Evolutionary conservation across 2,329 filamentous ascomycete genomes (phyloP), one percentile per base, ranked within the genome.

Genomic region (Talaromyces funiculosus): DNA sequence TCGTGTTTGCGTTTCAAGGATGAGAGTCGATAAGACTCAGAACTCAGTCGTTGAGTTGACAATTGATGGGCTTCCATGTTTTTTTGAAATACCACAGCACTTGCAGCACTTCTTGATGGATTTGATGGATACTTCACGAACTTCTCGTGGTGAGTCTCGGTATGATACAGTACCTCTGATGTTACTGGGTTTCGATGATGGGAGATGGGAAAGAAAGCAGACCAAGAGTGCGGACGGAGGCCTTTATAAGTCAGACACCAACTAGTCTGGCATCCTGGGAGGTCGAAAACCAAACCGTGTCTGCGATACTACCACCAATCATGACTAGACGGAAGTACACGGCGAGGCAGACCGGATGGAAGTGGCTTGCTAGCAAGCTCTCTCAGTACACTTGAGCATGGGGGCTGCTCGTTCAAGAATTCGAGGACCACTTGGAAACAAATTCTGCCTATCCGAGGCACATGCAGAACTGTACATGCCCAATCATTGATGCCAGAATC

Each of bases 71-170:
- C 4, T 55, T 55, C 24, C 38, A 55, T 55, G n/a, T 55, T 55
- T 55, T n/a, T 55, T 5, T 55, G 53, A 42, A 55, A 55, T 55
- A 20, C n/a, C 38, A 55, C 22, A 31, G 38, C 37, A 42, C 51
- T 40, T 54, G 51, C 35, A 54, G 53, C 53, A 55, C 26, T 55
- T 42, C 53, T 55, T 55, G 53, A 55, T 42, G 6, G 37, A 54
- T 12, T 42, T 42, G 37, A 42, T 55, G 38, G 53, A 55, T 55
- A 55, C 20, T 42, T 55, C 53, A 42, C 38, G 53, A 55, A 42
- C 53, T 55, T 29, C 45, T 31, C 24, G 12, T 31, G 24, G 45
- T 31, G 45, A 49, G 9, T n/a, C 45, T 49, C 10, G 26, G 45
- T 49, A 49, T 8, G 9, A 55, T 55, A n/a, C n/a, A n/a, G n/a